phyloP scores from a whole-genome alignment of 1,284 basidiomycete genomes.

The Paramarasmius palmivorus region DNA sequence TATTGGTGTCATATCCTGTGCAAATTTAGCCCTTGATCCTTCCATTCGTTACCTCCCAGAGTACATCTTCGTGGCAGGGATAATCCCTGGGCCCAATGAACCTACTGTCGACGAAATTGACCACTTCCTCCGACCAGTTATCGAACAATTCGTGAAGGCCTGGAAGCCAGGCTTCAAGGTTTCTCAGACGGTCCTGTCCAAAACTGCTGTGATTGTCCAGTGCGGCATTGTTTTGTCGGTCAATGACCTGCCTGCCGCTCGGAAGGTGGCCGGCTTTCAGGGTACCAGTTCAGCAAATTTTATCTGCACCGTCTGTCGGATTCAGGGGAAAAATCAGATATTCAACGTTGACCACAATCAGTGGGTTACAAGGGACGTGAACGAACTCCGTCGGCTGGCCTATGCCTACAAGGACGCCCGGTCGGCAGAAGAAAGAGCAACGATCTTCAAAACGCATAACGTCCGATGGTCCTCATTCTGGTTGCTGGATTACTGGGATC shows the following conservation, averaged over 20 bases:
- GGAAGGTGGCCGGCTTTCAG: constrained; percentile 11
- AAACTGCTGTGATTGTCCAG: not conserved
- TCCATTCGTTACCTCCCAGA: constrained; percentile 26
- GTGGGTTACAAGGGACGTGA: not conserved
- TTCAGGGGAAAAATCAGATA: not conserved
- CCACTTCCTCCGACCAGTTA: constrained; percentile 17
- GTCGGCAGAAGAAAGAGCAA: not conserved
- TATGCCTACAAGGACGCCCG: not conserved
- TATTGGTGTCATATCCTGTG: constrained; percentile 12
- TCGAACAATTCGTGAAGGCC: constrained; percentile 18
- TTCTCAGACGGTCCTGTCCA: constrained; percentile 7
- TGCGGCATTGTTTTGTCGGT: constrained; percentile 8
- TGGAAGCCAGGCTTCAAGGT: constrained; percentile 18
- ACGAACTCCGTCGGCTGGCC: constrained; percentile 1
- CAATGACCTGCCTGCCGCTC: constrained; percentile 14
- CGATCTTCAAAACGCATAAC: not conserved
- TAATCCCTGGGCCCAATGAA: constrained; percentile 27
- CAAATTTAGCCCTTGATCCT: constrained; percentile 9
- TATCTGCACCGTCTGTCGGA: constrained; percentile 3
- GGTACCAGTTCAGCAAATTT: not conserved
- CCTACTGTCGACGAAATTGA: constrained; percentile 15
- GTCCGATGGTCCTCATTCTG: constrained; percentile 4
- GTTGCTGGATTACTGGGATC: constrained; percentile 5
- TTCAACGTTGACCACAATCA: not conserved
- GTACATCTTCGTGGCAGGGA: constrained; percentile 28